phyloP scores from a whole-genome alignment of 2,329 filamentous ascomycete species.

The Westerdykella sp. region DNA sequence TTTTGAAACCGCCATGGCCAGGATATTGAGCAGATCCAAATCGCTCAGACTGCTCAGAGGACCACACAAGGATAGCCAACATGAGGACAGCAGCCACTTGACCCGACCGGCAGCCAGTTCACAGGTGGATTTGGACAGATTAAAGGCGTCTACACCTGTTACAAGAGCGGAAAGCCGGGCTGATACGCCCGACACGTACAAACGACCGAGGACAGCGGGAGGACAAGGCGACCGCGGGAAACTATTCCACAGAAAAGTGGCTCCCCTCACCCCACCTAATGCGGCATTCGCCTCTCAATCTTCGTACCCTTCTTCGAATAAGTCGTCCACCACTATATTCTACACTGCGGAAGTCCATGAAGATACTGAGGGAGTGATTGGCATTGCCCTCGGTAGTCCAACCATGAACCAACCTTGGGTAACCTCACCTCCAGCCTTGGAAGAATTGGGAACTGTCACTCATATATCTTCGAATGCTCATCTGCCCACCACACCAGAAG shows the following conservation, averaged over 20 bases:
- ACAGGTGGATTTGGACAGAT: constrained; percentile 26
- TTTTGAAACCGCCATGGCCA: constrained; percentile 36
- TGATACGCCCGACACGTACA: constrained; percentile 25
- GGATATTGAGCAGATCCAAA: constrained; percentile 34
- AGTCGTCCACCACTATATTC: constrained; percentile 25
- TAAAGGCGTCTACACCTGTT: constrained; percentile 25
- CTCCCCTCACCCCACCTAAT: constrained; percentile 13
- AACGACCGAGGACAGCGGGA: constrained; percentile 32
- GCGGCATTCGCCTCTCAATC: constrained; percentile 19
- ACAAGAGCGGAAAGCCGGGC: constrained; percentile 19
- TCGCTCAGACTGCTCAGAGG: constrained; percentile 32
- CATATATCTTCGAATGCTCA: constrained; percentile 12
- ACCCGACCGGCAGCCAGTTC: constrained; percentile 19
- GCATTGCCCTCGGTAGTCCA: constrained; percentile 37
- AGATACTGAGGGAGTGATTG: constrained; percentile 29
- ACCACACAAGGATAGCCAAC: constrained; percentile 22
- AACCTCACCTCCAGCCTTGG: constrained; percentile 14
- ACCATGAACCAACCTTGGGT: constrained; percentile 28
- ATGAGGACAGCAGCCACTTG: constrained; percentile 19
- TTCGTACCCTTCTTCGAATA: constrained; percentile 22
- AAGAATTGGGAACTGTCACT: constrained; percentile 13
- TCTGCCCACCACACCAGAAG: constrained; percentile 3
- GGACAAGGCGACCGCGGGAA: constrained; percentile 29
- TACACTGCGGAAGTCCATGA: constrained; percentile 25
- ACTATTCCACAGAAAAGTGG: constrained; percentile 33